Conservation (phyloP, 2,329 filamentous ascomycete species). For the Ascochyta koolunga region DNA sequence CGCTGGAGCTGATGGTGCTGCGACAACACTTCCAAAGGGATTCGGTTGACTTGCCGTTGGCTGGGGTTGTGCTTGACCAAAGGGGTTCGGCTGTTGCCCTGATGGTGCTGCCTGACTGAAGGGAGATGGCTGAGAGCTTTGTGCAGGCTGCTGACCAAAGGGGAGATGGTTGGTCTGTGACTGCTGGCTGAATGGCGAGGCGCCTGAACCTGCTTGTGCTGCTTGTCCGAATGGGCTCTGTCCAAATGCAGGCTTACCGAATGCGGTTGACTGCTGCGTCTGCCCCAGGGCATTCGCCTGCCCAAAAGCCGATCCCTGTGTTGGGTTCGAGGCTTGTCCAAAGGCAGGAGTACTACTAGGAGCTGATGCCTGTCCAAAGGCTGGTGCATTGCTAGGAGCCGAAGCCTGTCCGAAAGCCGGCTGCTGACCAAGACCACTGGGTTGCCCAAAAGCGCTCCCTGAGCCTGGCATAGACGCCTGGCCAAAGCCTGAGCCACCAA, state of each 20-base stretch:
- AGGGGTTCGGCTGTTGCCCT: constrained; percentile 23
- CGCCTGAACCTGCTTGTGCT: constrained; percentile 43
- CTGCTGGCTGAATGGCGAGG: constrained; percentile 40
- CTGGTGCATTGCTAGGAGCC: constrained; percentile 23
- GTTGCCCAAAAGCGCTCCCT: constrained; percentile 31
- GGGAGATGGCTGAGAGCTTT: constrained; percentile 22
- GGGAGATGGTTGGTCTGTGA: constrained; percentile 42
- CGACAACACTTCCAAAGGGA: constrained; percentile 25
- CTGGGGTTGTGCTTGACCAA: constrained; percentile 28
- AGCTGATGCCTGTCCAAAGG: constrained; percentile 50
- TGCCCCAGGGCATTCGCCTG: constrained; percentile 36
- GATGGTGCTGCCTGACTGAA: constrained; percentile 30
- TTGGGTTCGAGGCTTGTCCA: constrained; percentile 41
- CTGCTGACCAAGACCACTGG: constrained; percentile 9
- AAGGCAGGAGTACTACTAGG: constrained; percentile 36
- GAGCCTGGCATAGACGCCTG: constrained; percentile 43
- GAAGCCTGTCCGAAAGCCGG: constrained; percentile 49
- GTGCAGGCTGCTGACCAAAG: constrained; percentile 34
- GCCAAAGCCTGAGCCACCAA: constrained; percentile 44
- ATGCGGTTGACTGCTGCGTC: constrained; percentile 36
- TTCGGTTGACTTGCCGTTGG: constrained; percentile 17
- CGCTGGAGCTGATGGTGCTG: constrained; percentile 26
- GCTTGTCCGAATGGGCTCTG: constrained; percentile 52
- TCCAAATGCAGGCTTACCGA: constrained; percentile 51
- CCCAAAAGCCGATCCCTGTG: constrained; percentile 40